Percentiles rank a stretch among this genome's conserved stretches.
Evolutionary conservation across 2,329 filamentous ascomycete genomes (phyloP).

Genomic region (Seiridium cupressi): DNA sequence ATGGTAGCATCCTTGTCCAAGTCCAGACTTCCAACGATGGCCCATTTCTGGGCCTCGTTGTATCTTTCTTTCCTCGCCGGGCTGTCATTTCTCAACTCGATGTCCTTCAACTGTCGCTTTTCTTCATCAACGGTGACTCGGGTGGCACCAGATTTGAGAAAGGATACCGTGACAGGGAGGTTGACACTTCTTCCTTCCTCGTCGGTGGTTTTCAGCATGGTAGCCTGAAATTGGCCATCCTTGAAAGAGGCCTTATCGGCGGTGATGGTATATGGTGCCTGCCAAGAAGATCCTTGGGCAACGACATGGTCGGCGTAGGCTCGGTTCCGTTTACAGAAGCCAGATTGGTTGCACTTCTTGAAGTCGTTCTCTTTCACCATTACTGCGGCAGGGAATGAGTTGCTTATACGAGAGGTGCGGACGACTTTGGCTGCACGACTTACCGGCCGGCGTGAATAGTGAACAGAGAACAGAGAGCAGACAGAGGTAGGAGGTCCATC

Average conservation of each 20-base stretch:
- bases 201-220: conserved; percentile 76
- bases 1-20: conserved; percentile 71
- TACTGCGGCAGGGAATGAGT: conserved; percentile 44
- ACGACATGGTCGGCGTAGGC: conserved; percentile 78
- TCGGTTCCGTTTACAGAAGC: conserved; percentile 95
- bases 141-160: conserved; percentile 85
- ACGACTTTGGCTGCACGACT: conserved; percentile 21
- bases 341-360: conserved; percentile 93
- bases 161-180: conserved; percentile 81
- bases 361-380: conserved; percentile 95
- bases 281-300: conserved; percentile 65
- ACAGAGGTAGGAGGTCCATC: conserved; percentile 65
- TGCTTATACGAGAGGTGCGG: background rate
- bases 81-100: conserved; percentile 83
- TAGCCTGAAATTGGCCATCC: conserved; percentile 75
- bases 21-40: conserved; percentile 77
- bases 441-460: conserved; percentile 65
- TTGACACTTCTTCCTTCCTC: conserved; percentile 66
- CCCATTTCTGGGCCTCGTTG: conserved; percentile 85
- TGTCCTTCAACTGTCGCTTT: conserved; percentile 82
- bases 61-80: conserved; percentile 87
- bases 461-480: conserved; percentile 58
- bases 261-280: conserved; percentile 76
- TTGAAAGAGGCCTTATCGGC: conserved; percentile 72
- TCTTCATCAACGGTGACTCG: conserved; percentile 91